phyloP scores from a whole-genome alignment of 139 green algal genomes.

The Pleodorina starrii region DNA sequence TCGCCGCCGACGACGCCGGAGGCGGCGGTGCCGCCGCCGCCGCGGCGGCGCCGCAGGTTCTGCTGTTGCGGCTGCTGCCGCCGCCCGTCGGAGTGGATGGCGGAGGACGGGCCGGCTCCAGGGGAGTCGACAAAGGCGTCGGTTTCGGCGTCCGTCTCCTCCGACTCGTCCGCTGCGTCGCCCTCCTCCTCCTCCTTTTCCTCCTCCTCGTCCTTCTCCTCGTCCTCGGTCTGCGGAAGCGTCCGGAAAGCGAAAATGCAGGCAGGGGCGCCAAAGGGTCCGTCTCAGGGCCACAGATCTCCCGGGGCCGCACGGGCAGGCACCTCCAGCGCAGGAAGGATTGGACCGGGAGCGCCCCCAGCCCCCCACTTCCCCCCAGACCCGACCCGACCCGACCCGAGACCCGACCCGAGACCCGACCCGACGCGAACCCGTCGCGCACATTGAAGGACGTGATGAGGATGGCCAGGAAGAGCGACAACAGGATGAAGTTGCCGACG shows the following conservation, averaged over 20 bases:
- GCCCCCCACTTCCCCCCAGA: too few relatives aligned
- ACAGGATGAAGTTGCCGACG: slow-evolving; percentile 78
- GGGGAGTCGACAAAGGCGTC: too few relatives aligned
- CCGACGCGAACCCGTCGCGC: too few relatives aligned
- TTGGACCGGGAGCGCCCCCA: too few relatives aligned
- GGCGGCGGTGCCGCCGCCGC: neutral
- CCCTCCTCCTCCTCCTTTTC: neutral
- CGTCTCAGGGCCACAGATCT: too few relatives aligned
- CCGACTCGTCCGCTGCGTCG: neutral
- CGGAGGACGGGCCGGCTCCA: neutral
- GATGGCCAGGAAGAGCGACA: slow-evolving; percentile 83
- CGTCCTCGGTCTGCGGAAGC: neutral
- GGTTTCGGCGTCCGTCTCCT: neutral
- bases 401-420: too few relatives aligned
- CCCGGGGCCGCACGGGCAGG: too few relatives aligned
- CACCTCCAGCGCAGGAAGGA: too few relatives aligned
- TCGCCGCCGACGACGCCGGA: neutral
- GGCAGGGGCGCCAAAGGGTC: too few relatives aligned
- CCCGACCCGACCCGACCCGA: too few relatives aligned
- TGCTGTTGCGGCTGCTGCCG: slow-evolving; percentile 20
- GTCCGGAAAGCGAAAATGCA: too few relatives aligned
- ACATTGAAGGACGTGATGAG: slow-evolving; percentile 63
- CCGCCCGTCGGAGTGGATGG: slow-evolving; percentile 32
- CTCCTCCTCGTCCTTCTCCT: neutral
- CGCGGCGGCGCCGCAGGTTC: neutral